Base-by-base conservation (phyloP, 768 basidiomycete genomes). In the Panellus pusillus region DNA sequence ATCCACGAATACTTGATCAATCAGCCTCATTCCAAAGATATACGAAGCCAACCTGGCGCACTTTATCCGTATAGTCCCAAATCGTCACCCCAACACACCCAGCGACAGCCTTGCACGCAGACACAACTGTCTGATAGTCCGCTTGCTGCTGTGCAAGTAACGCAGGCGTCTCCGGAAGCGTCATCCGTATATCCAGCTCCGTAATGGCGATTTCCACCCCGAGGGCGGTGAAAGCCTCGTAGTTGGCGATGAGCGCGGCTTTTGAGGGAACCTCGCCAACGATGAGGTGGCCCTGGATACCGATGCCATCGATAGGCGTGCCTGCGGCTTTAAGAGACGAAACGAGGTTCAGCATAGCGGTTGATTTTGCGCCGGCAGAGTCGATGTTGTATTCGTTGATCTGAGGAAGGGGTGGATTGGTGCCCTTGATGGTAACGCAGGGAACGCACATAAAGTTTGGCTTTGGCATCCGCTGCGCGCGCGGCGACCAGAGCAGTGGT, bases 131-230 rank as follows among this genome's bases (percentile, higher is more conserved):
- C 65, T 76, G 67, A 60, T 84, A 87, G 63, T 87, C 84, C 55
- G 68, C 71, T 62, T 77, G 70, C 62, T 87, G 83, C 63, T 84
- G 81, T 28, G 68, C 71, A 29, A 81, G 71, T 31, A 77, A 68
- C 1, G 76, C 77, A 8, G 66, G 58, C 3, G 81, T 82, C 12
- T 70, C 74, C 13, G 83, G 84, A 11, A 80, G 69, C 8, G 73
- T 74, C 74, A 84, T 82, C 44, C 84, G 74, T 61, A 82, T 82
- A 62, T 87, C 85, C 44, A 87, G 76, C 63, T 86, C 86, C 3
- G 86, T 87, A 59, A 86, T 79, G 9, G 84, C 84, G 20, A 86
- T 80, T 60, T 87, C 85, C 39, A 87, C 70, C 4, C 86, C 84
- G 24, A 86, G 77, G 11, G 76, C 76, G 12, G 79, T 75, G 63